A percentile compares a stretch with the other conserved stretches of the same genome.
These are phyloP conservation scores for Azolla pinnata DNA, from an alignment of 75 land plant species.

Conservation along the genomic window DNA sequence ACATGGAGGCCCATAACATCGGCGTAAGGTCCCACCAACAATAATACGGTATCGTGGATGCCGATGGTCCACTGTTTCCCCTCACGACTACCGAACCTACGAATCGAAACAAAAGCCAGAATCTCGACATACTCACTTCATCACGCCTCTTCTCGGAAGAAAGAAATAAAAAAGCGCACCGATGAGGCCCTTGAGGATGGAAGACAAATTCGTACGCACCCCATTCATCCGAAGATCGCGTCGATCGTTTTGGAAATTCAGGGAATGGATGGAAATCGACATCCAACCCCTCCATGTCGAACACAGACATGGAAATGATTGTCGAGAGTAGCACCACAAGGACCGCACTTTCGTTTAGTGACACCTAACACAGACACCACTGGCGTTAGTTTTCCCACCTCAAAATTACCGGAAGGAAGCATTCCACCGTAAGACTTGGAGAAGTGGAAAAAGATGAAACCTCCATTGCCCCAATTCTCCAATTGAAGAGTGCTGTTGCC, in stretches of 20 bases:
- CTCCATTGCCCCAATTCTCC: slow-evolving; percentile 14
- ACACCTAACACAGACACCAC: background rate
- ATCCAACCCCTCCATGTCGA: slow-evolving; percentile 8
- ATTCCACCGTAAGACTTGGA: background rate
- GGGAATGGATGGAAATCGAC: background rate
- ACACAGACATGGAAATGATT: slow-evolving; percentile 3
- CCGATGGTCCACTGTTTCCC: background rate
- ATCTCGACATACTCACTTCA: background rate
- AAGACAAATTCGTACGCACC: background rate
- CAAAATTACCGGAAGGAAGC: background rate
- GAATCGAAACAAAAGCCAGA: background rate
- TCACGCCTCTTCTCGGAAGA: background rate
- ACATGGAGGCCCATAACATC: slow-evolving; percentile 1
- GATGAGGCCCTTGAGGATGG: too few species aligned
- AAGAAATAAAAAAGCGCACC: background rate
- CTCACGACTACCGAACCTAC: slow-evolving; percentile 7
- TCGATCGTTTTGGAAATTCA: background rate
- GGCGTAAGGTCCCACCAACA: slow-evolving; percentile 11
- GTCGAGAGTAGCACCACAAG: slow-evolving; percentile 9
- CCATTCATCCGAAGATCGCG: background rate
- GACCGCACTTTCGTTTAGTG: slow-evolving; percentile 9
- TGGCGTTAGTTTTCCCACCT: background rate
- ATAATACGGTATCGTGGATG: background rate
- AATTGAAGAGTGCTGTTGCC: slow-evolving; percentile 27
- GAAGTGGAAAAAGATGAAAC: background rate